Evolutionary conservation across 305 asterid species (phyloP).

Genomic region (Fraxinus baroniana): DNA sequence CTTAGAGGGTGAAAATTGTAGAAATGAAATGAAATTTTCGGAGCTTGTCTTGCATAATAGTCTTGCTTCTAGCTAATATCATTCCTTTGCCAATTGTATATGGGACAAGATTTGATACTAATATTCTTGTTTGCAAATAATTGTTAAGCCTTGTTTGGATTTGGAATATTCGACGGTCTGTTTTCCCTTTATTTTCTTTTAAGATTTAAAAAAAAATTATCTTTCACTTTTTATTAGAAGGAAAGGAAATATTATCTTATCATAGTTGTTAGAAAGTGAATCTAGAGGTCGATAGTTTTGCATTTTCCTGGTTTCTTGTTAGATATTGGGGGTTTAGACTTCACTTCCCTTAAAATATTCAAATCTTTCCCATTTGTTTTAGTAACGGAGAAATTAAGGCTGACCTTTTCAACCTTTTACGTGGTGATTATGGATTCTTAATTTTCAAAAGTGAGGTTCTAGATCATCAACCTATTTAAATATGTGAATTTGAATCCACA

Average conservation of each 20-base stretch:
- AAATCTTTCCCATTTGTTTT: background rate
- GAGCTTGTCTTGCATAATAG: background rate
- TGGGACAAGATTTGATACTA: background rate
- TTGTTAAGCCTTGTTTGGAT: background rate
- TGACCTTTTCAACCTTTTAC: background rate
- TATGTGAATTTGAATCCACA: background rate
- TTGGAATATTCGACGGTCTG: background rate
- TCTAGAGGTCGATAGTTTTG: background rate
- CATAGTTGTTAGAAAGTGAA: background rate
- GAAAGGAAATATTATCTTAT: background rate
- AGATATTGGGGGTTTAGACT: background rate
- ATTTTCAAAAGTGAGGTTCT: background rate
- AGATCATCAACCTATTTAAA: background rate
- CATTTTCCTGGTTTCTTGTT: background rate
- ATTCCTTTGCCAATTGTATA: background rate
- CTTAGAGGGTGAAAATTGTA: background rate
- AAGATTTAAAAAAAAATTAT: background rate
- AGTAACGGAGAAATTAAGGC: background rate
- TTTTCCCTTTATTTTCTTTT: background rate
- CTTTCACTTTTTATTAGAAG: background rate
- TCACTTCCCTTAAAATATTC: background rate
- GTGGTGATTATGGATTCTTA: background rate
- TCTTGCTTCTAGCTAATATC: background rate
- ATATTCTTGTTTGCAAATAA: background rate
- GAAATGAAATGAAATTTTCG: background rate